phyloP scores from a whole-genome alignment of 2,329 filamentous ascomycete species.

The Diplodia scrobiculata region DNA sequence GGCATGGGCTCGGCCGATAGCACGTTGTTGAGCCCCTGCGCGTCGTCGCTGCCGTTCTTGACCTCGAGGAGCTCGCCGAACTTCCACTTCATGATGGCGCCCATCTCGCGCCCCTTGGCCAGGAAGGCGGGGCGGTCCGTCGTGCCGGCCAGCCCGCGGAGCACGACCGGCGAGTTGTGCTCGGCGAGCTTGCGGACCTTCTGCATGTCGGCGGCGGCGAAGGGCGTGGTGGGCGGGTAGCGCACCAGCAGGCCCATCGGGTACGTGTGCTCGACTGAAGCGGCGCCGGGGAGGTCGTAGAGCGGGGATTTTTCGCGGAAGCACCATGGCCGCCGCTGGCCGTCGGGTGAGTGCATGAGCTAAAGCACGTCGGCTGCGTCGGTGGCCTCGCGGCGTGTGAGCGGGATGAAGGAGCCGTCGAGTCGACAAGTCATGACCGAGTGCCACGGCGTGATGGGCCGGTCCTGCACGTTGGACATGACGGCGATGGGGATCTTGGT shows the following conservation, averaged over 20 bases:
- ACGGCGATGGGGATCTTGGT: constrained; percentile 39
- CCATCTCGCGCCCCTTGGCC: constrained; percentile 53
- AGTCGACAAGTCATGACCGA: constrained; percentile 26
- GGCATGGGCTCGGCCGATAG: constrained; percentile 57
- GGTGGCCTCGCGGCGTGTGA: constrained; percentile 11
- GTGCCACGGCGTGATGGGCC: constrained; percentile 28
- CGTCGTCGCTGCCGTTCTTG: constrained; percentile 58
- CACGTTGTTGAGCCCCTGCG: constrained; percentile 55
- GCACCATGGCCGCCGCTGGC: constrained; percentile 33
- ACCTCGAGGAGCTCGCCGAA: constrained; percentile 64
- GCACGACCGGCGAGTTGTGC: constrained; percentile 56
- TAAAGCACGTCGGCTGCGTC: constrained; percentile 28
- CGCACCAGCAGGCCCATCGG: constrained; percentile 35
- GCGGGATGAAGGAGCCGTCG: constrained; percentile 23
- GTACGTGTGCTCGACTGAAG: constrained; percentile 36
- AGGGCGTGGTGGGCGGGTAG: constrained; percentile 36
- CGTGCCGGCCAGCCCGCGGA: constrained; percentile 56
- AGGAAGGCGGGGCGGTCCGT: constrained; percentile 52
- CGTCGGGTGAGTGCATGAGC: constrained; percentile 33
- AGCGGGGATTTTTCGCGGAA: constrained; percentile 35
- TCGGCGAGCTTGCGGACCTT: constrained; percentile 54
- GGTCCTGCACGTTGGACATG: constrained; percentile 31
- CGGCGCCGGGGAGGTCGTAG: constrained; percentile 32
- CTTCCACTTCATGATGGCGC: constrained; percentile 55
- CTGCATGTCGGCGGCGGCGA: constrained; percentile 50